Conservation (phyloP, 208 protist species). For the Lotmaria passim region DNA sequence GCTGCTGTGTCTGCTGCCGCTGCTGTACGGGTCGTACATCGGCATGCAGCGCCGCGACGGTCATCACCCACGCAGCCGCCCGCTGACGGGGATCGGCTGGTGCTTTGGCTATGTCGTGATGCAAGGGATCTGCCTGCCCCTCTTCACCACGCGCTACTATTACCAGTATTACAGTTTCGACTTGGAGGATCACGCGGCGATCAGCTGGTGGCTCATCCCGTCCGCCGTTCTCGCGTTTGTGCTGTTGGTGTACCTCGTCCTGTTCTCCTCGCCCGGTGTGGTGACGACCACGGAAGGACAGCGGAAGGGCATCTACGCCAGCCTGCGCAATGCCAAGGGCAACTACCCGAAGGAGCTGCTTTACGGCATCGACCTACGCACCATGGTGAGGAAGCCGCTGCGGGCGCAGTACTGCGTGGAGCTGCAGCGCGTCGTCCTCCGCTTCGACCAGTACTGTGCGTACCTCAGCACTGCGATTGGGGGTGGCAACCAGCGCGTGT, state of each 20-base stretch:
- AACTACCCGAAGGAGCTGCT: slow-evolving; percentile 42
- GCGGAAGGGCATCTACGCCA: slow-evolving; percentile 70
- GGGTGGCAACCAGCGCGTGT: slow-evolving; percentile 74
- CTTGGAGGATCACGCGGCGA: slow-evolving; percentile 16
- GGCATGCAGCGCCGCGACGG: slow-evolving; percentile 24
- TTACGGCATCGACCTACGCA: slow-evolving; percentile 50
- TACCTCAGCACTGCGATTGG: slow-evolving; percentile 75
- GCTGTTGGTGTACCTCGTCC: slow-evolving; percentile 25
- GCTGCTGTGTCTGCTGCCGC: slow-evolving; percentile 23
- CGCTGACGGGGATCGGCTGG: slow-evolving; percentile 27
- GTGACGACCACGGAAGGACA: slow-evolving; percentile 46
- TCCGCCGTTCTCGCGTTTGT: slow-evolving; percentile 23
- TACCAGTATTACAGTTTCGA: slow-evolving; percentile 30
- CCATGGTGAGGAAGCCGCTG: slow-evolving; percentile 81
- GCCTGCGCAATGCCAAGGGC: slow-evolving; percentile 59
- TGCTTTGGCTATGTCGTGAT: slow-evolving; percentile 31
- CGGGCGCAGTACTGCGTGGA: slow-evolving; percentile 79
- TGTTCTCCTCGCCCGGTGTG: slow-evolving; percentile 35
- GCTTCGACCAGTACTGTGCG: slow-evolving; percentile 83
- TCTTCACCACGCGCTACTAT: slow-evolving; percentile 28
- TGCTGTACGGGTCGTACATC: slow-evolving; percentile 31
- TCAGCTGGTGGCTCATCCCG: slow-evolving; percentile 40
- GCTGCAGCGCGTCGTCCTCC: slow-evolving; percentile 57
- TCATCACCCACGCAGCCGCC: slow-evolving; percentile 19
- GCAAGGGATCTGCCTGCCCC: slow-evolving; percentile 22